These are phyloP conservation scores for Monilinia vaccinii-corymbosi DNA, from an alignment of 2,329 filamentous ascomycete genomes.

Conservation along the genomic window DNA sequence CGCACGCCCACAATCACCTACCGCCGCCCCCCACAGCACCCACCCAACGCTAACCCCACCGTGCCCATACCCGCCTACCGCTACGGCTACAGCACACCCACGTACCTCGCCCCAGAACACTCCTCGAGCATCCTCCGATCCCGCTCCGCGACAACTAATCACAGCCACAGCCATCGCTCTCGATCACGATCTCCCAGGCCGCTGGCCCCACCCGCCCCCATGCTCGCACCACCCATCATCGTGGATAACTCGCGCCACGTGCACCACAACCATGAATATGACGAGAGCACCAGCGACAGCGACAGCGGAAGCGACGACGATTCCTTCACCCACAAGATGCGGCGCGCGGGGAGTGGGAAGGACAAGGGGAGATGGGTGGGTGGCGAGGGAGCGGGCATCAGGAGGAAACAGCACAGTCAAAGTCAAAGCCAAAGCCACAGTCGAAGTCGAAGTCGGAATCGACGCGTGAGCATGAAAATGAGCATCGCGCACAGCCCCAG, in stretches of 20 bases:
- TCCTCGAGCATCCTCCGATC: slow-evolving; percentile 15
- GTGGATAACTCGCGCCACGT: slow-evolving; percentile 41
- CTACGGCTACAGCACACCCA: slow-evolving; percentile 4
- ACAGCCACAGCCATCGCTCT: no score
- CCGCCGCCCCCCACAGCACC: slow-evolving; percentile 20
- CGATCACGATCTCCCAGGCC: slow-evolving; percentile 2
- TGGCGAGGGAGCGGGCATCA: background rate
- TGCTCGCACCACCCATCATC: slow-evolving; percentile 37
- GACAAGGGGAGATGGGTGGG: no score
- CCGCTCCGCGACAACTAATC: slow-evolving; percentile 14
- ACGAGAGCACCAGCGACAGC: no score
- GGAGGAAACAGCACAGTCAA: no score
- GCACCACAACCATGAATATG: background rate
- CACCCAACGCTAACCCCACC: slow-evolving; percentile 10
- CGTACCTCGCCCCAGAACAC: slow-evolving; percentile 20
- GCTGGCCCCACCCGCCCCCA: slow-evolving; percentile 11
- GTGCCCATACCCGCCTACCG: slow-evolving; percentile 12
- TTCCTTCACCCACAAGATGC: background rate
- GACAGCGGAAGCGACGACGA: no score
- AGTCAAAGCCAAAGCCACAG: no score
- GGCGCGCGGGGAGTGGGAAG: slow-evolving; percentile 14
- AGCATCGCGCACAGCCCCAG: background rate
- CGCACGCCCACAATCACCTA: slow-evolving; percentile 28
- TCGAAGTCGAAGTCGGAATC: slow-evolving; percentile 5
- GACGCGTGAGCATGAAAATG: slow-evolving; percentile 7